These are phyloP conservation scores for Scenedesmus sp. DNA, from an alignment of 163 green algal species.

Conservation along the genomic window DNA sequence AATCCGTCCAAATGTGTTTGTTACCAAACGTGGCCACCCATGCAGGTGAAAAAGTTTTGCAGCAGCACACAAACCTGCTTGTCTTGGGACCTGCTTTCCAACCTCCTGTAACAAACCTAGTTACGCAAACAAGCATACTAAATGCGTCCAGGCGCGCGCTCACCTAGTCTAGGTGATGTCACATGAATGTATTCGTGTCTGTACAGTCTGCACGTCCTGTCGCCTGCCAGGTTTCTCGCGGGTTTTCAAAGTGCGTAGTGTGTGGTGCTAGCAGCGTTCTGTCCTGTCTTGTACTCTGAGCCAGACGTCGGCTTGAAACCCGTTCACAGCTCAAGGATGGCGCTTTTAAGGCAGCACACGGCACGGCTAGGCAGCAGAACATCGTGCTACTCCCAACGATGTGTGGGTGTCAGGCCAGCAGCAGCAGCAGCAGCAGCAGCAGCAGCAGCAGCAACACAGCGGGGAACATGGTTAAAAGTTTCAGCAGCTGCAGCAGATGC, in stretches of 20 bases:
- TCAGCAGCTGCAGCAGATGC: background rate
- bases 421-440: background rate
- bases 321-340: background rate
- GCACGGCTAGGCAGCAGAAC: background rate
- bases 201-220: background rate
- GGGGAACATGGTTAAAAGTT: background rate
- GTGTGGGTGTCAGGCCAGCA: background rate
- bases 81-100: background rate
- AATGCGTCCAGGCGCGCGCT: no score
- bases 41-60: background rate
- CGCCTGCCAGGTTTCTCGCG: background rate
- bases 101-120: slow-evolving; percentile 10
- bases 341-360: background rate
- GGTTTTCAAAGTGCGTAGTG: background rate
- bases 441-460: background rate
- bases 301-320: background rate
- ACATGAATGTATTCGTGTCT: background rate
- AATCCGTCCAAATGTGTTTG: no score
- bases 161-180: background rate
- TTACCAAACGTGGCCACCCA: no score
- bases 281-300: background rate
- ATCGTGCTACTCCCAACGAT: background rate
- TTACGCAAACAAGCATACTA: background rate
- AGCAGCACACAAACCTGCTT: background rate
- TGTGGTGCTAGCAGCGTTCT: background rate